A percentile compares a stretch with the other conserved stretches of the same genome.
These are phyloP conservation scores for Papilionanthe hybrid DNA, from an alignment of 116 monocot species.

Conservation along the genomic window DNA sequence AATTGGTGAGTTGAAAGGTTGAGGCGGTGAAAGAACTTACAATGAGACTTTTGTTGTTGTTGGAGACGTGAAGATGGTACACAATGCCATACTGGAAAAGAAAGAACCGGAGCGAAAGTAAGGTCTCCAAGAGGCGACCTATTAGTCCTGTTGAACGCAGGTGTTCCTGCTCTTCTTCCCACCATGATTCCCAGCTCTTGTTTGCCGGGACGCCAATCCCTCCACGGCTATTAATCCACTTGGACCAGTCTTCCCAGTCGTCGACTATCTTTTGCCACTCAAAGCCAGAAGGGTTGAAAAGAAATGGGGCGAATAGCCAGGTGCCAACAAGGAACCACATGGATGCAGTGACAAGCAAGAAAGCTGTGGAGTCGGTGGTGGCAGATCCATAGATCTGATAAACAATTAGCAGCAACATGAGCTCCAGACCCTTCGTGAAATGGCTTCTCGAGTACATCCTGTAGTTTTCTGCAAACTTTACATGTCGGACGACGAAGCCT, in stretches of 20 bases:
- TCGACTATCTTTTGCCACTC: slow-evolving; percentile 54
- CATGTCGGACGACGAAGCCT: slow-evolving; percentile 45
- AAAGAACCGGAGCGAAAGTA: slow-evolving; percentile 33
- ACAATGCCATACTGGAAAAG: slow-evolving; percentile 40
- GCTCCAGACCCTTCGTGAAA: slow-evolving; percentile 34
- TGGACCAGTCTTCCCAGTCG: slow-evolving; percentile 47
- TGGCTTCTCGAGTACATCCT: slow-evolving; percentile 46
- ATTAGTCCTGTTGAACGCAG: slow-evolving; percentile 24
- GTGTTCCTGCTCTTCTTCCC: slow-evolving; percentile 44
- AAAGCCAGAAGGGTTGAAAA: slow-evolving; percentile 46
- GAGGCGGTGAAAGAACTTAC: slow-evolving; percentile 17
- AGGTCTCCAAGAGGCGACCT: slow-evolving; percentile 26
- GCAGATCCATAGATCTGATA: slow-evolving; percentile 24
- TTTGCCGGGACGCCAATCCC: slow-evolving; percentile 39
- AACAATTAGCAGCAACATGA: slow-evolving; percentile 36
- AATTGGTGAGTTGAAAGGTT: no score
- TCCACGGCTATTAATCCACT: slow-evolving; percentile 35
- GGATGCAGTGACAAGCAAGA: slow-evolving; percentile 24
- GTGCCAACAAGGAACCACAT: slow-evolving; percentile 41
- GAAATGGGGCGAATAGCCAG: slow-evolving; percentile 45
- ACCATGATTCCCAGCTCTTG: slow-evolving; percentile 52
- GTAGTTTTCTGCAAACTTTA: slow-evolving; percentile 42
- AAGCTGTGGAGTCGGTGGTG: slow-evolving; percentile 7
- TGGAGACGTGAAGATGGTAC: slow-evolving; percentile 51
- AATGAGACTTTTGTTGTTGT: slow-evolving; percentile 37